Base-by-base conservation (phyloP, 202 grass and related monocot genomes). In the Setaria italica region DNA sequence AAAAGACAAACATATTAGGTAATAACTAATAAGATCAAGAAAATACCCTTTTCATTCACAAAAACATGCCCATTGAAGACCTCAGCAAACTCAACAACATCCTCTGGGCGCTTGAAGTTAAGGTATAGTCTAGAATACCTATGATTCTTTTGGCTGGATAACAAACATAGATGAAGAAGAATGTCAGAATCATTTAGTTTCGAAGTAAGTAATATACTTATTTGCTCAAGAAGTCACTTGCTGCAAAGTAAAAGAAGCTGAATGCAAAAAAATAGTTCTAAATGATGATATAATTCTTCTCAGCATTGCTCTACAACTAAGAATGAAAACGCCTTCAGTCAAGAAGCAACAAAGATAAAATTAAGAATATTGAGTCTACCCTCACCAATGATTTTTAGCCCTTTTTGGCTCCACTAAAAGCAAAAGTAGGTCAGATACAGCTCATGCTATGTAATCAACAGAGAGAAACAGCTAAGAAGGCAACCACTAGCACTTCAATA, bases 31-130 rank as follows among this genome's bases (percentile, higher is more conserved):
- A 17, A 77, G 79, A 78, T 37, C 17, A 75, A 73, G 43, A 76
- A 21, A 8, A 56, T 97, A 99, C 97, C 97, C 74, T 99, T 99
- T 87, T 99, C 97, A 83, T 99, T 99, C 76, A 99, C 97, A 76
- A 99, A 99, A 48, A 91, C 83, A 58, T 89, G 97, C 10, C 90
- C 94, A 85, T 86, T 92, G 89, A 99, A 99, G 80, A 93, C 91
- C 83, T 99, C 97, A 79, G 97, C 97, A 86, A 99, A 99, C 46
- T 94, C 94, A 84, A 97, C 78, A 54, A 99, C 94, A 56, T 99
- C 97, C 85, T 94, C 90, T 58, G 69, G 65, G 25, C 39, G 86
- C 89, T 92, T 94, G 72, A 99, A 97, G 77, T 94, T 99, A 57
- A 99, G 85, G 77, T 94, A 99, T 34, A 91, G 87, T 79, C 90